Evolutionary conservation across 75 land plant species (phyloP), one percentile per base, ranked within the genome.

Genomic region (Cryptomeria japonica): DNA sequence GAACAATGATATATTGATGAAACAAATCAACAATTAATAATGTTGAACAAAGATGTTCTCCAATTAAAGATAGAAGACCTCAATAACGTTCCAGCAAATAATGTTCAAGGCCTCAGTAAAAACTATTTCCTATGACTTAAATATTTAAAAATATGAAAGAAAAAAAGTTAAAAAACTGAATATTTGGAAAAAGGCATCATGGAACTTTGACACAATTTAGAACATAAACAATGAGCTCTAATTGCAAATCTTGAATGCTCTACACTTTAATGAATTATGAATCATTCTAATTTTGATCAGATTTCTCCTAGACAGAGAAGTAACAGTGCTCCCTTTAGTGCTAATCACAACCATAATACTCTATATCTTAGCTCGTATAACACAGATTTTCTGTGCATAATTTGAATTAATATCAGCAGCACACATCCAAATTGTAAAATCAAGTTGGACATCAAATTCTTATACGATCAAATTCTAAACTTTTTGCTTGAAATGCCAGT

Each of bases 201-300:
- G 1, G 75, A n/a, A n/a, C n/a, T 25, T 25, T 68, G 25, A 28
- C 75, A 31, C 10, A 70, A 70, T 70, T 31, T 31, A 70, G n/a
- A 70, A 70, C 75, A 70, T 70, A 70, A 70, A 70, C 32, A 70
- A 70, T n/a, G 75, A n/a, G 75, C 75, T 70, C 75, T 34, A 70
- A 70, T 70, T 70, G 75, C 75, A 28, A 70, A 70, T 31, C 36
- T 32, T 2, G 32, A 70, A 70, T 31, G 75, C 75, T 72, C 76
- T 72, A 72, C 76, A 72, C 32, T 72, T 31, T 31, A 72, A 72
- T 72, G 76, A 72, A 70, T 70, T 70, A 70, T 28, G 32, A 70
- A 72, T 31, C 31, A 32, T 72, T 31, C 76, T 11, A 72, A 72
- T 3, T 28, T 25, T 80, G 47, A 18, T 19, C 8, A 44, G 42